These are phyloP conservation scores for Pythium rhizo-oryzae DNA, from an alignment of 352 stramenopile genomes.

Conservation along the genomic window DNA sequence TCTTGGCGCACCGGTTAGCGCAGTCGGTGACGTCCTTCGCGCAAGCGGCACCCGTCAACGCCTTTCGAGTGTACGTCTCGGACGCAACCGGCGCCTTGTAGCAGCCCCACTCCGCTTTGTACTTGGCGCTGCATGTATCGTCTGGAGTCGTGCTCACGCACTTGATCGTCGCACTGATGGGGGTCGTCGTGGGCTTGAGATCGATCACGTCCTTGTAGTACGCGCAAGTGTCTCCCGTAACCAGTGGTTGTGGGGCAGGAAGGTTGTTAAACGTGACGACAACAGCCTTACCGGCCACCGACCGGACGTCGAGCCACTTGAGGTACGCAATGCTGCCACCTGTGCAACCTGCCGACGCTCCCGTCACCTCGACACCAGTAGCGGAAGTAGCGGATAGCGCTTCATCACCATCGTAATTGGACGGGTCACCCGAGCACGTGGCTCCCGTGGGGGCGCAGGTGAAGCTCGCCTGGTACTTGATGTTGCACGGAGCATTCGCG, in stretches of 20 bases:
- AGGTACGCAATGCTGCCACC: too few relatives aligned
- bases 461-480: background rate
- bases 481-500: background rate
- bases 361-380: background rate
- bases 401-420: too few relatives aligned
- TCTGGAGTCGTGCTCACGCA: too few relatives aligned
- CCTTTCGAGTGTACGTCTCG: background rate
- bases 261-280: background rate
- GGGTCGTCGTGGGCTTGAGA: too few relatives aligned
- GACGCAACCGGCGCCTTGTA: background rate
- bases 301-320: background rate
- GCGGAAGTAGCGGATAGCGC: too few relatives aligned
- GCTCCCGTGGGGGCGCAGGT: background rate
- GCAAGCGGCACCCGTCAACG: background rate
- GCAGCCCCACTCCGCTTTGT: conserved; percentile 1
- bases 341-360: too few relatives aligned
- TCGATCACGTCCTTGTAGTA: too few relatives aligned
- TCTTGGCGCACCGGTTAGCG: conserved; percentile 4
- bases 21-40: background rate
- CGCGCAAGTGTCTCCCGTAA: too few relatives aligned
- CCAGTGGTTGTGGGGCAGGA: too few relatives aligned
- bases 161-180: conserved; percentile 3
- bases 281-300: background rate
- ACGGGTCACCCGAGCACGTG: too few relatives aligned
- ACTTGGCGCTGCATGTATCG: background rate